Base-by-base conservation (phyloP, 1,284 basidiomycete species). In the Crucibulum parvulum region DNA sequence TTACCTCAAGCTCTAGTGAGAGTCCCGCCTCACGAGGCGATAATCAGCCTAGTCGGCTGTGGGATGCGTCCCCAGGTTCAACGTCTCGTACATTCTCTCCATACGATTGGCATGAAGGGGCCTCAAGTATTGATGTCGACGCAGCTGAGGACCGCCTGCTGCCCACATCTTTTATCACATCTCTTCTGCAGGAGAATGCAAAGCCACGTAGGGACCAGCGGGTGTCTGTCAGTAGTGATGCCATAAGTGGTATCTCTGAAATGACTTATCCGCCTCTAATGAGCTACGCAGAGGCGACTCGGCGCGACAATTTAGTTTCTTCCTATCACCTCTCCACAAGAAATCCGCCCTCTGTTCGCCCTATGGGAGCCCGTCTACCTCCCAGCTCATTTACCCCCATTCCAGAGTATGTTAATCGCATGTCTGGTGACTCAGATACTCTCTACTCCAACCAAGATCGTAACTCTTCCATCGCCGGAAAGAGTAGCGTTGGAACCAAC, bases 81-180 rank as follows among this genome's bases (percentile, higher is more conserved):
- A 64, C 63, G 24, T 64, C 64, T 10, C 66, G 66, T 45, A 62
- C 65, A 39, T 60, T 77, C 41, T 78, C 81, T 31, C 74, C 83
- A 3, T 75, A 81, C 67, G 83, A 86, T 66, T 87, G 86, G 86
- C 83, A 86, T 61, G 87, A 88, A 68, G 86, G 84, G 10, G 81
- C 84, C n/a, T 86, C 85, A 7, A 82, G 78, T 59, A 84, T 88
- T 59, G 82, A 81, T 53, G 78, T 84, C 50, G 85, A 87, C 71
- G 77, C 81, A 31, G 72, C 78, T n/a, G 86, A 87, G 65, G 84
- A 87, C 65, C 77, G 81, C 16, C 74, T 88, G 51, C 78, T 89
- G 13, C 81, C 86, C 4, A 87, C 87, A 4, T 83, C 84, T 2
- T 84, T 88, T 70, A 88, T 89, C 62, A 87, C 87, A 10, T 79